Base-by-base conservation (phyloP, 805 yeast genomes). In the Sungouiozyma ichnusensis region DNA sequence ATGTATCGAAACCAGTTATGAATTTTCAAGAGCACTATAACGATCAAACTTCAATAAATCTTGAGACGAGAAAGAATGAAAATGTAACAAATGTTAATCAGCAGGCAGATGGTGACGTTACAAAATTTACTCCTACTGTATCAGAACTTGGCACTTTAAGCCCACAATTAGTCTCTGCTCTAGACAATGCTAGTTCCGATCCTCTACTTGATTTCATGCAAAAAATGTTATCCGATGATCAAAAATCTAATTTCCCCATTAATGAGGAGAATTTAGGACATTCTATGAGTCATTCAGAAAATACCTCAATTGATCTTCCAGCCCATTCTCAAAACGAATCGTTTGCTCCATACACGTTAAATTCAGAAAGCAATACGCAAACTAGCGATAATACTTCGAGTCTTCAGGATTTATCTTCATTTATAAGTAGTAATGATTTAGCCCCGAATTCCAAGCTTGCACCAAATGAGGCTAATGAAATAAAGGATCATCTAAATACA, bases 141-240 rank as follows among this genome's bases (percentile, higher is more conserved):
- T 7, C 15, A 36, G 29, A 24, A 35, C 34, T 35, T 39, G 24
- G 4, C 36, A 16, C 11, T 38, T 20, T 18, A 45, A 35, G 39
- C 43, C 45, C 45, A 46, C 50, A 45, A 20, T 51, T 49, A 35
- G 39, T 44, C 19, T 49, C 47, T 29, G 46, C 53, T 13, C 39
- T 51, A 3, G 53, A 52, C 40, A 49, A 48, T 35, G 34, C 51
- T 17, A 50, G 45, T 15, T 47, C 45, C 3, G 57, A 48, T 34
- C 57, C 54, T 3, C 41, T 53, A 36, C 54, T 49, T 36, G 36
- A 51, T 19, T 48, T 54, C 15, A 48, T 50, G 46, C 50, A 50
- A 36, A 52, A 53, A 35, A 36, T 50, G 13, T 41, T 52, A 9
- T 43, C 49, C 3, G 29, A 24, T 24, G 11, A 11, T 24, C 9